Evolutionary conservation across 2,329 filamentous ascomycete species (phyloP), one percentile per base, ranked within the genome.

Genomic region (Thielaviopsis musarum): DNA sequence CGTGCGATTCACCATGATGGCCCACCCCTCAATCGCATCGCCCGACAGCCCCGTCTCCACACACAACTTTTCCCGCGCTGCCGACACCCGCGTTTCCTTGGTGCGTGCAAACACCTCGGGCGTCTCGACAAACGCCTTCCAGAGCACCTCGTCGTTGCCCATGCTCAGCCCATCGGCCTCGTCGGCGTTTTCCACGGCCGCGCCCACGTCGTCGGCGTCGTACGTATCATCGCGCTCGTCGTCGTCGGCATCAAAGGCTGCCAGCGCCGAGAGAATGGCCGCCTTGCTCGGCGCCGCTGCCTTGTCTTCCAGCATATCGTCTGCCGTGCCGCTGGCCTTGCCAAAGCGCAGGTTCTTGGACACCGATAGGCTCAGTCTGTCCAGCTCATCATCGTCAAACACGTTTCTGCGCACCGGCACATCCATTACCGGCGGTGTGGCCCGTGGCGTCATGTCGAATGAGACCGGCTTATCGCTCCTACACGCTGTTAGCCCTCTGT

Each of bases 201-300:
- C 91, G 41, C 93, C 93, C 1, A 97, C 89, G 67, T 97, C 93
- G 56, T 83, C 88, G 1, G 85, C 82, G 66, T 98, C 93, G 68
- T 98, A 98, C 0, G 91, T 97, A 69, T 98, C 93, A 69, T 98
- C 93, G 41, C 90, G 82, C 72, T 98, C 93, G 69, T 98, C 93
- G 65, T 97, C 93, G 66, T 97, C 91, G 0, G 85, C 85, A 71
- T 97, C 91, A 65, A 97, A 96, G 0, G 85, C 80, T 17, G 89
- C 88, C 2, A 97, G 80, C 0, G 91, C 91, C 2, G 91, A 88
- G 24, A 95, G 74, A 65, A 96, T 95, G 12, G 89, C 85, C 0
- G 89, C 88, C 72, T 94, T 95, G 66, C 84, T 83, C 1, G 85
- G 81, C 3, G 84, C 82, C 1, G 73, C 73, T 21, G 79, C 77